Evolutionary conservation across 352 stramenopile species (phyloP).

Genomic region (Pythium guiyangense): DNA sequence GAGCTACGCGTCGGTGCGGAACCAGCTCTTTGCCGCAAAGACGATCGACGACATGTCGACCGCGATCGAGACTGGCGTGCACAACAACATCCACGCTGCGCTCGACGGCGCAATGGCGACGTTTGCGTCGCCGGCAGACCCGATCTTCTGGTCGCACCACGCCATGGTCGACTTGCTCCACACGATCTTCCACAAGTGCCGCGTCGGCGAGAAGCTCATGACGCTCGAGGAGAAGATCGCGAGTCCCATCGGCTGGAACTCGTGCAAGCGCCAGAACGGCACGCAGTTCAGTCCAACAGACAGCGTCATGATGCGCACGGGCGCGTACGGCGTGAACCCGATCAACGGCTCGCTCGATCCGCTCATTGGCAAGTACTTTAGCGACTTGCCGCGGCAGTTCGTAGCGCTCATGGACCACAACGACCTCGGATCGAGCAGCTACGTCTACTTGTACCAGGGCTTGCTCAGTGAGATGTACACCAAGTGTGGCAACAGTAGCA

Average conservation of each 20-base stretch:
- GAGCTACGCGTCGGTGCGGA: slow-evolving; percentile 34
- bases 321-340: slow-evolving; percentile 22
- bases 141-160: slow-evolving; percentile 61
- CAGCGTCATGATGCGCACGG: slow-evolving; percentile 23
- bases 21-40: slow-evolving; percentile 38
- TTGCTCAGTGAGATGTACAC: slow-evolving; percentile 9
- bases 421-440: slow-evolving; percentile 12
- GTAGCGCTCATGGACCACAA: slow-evolving; percentile 13
- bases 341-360: slow-evolving; percentile 7
- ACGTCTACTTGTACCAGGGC: slow-evolving; percentile 10
- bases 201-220: slow-evolving; percentile 16
- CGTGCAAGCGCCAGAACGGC: slow-evolving; percentile 11
- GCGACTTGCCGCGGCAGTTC: slow-evolving; percentile 25
- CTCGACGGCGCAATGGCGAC: slow-evolving; percentile 43
- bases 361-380: slow-evolving; percentile 47
- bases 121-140: slow-evolving; percentile 41
- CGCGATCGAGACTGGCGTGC: slow-evolving; percentile 33
- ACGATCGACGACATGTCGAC: slow-evolving; percentile 19
- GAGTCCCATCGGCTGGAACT: slow-evolving; percentile 14
- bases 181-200: slow-evolving; percentile 58
- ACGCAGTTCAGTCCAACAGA: slow-evolving; percentile 3
- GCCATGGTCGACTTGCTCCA: slow-evolving; percentile 41
- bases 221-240: slow-evolving; percentile 23
- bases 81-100: slow-evolving; percentile 46
- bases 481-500: slow-evolving; percentile 8